phyloP scores from a whole-genome alignment of 1,284 basidiomycete genomes.

The Flammula alnicola region DNA sequence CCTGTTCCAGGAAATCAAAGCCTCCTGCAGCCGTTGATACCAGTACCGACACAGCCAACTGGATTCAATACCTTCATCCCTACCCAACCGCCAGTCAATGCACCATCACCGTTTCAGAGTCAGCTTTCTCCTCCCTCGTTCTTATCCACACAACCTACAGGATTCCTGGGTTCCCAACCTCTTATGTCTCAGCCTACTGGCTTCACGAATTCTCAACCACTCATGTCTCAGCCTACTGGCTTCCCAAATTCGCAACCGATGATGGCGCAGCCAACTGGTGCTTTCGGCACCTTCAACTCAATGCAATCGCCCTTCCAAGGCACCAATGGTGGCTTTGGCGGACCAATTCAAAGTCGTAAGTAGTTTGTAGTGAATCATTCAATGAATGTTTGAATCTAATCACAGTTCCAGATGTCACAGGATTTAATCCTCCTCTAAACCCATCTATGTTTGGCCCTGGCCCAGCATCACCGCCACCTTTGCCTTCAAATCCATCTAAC shows the following conservation, averaged over 20 bases:
- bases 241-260: constrained; percentile 35
- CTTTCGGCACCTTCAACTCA: constrained; percentile 23
- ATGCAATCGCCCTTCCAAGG: constrained; percentile 21
- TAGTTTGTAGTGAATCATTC: not conserved
- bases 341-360: constrained; percentile 25
- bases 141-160: constrained; percentile 44
- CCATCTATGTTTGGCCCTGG: constrained; percentile 54
- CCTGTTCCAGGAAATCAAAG: constrained; percentile 90
- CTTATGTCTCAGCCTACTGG: too few relatives aligned
- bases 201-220: too few relatives aligned
- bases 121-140: constrained; percentile 49
- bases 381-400: constrained; percentile 13
- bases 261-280: constrained; percentile 45
- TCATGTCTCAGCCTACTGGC: constrained; percentile 10
- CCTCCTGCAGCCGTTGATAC: constrained; percentile 87
- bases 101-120: constrained; percentile 52
- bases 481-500: constrained; percentile 34
- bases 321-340: constrained; percentile 20
- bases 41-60: constrained; percentile 80
- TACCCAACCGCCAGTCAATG: constrained; percentile 60
- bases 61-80: constrained; percentile 84
- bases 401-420: constrained; percentile 41
- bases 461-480: constrained; percentile 51
- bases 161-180: too few relatives aligned
- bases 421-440: constrained; percentile 62